Base-by-base conservation (phyloP, 1,284 basidiomycete genomes). In the Trichosporon asahii region DNA sequence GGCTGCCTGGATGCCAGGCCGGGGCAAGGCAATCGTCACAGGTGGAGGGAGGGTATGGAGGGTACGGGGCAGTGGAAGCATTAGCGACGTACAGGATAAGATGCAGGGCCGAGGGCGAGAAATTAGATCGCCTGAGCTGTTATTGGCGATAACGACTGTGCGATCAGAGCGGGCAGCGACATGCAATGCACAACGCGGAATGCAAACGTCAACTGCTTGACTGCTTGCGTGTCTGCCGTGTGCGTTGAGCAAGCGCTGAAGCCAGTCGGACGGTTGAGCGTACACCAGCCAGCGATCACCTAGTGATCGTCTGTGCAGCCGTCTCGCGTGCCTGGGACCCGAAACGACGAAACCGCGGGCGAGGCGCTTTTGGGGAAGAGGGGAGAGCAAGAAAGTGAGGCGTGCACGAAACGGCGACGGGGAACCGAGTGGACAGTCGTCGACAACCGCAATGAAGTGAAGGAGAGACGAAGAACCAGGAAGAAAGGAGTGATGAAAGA, bases 31-130 rank as follows among this genome's bases (percentile, higher is more conserved):
- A 18, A 11, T 53, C 49, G 49, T 53, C 49, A 53, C 49, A 53
- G 49, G 49, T 53, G 49, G 49, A 53, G 46, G 46, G 46, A 21
- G 49, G 49, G 49, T 18, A 21, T 5, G 11, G 49, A 5, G 18
- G 31, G 31, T 33, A 33, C 31, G 18, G 46, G 46, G 46, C n/a
- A 25, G 23, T 23, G 49, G 49, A 53, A 21, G 21, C 49, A 53
- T 53, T 53, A 53, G 21, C 49, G 49, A 53, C 49, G 21, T 53
- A 53, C 49, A 53, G 49, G 49, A 53, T 21, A 18, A 25, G 49
- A 53, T 53, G 21, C 49, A 53, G 49, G 49, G 49, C 49, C 49
- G 49, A 53, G 49, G 49, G 49, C 49, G 49, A 53, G 49, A 53
- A 53, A 53, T 53, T 53, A 23, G 49, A 53, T 23, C n/a, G 49